Evolutionary conservation across 1,139 yeast species (phyloP).

Genomic region (Lodderomyces parapsilosis): DNA sequence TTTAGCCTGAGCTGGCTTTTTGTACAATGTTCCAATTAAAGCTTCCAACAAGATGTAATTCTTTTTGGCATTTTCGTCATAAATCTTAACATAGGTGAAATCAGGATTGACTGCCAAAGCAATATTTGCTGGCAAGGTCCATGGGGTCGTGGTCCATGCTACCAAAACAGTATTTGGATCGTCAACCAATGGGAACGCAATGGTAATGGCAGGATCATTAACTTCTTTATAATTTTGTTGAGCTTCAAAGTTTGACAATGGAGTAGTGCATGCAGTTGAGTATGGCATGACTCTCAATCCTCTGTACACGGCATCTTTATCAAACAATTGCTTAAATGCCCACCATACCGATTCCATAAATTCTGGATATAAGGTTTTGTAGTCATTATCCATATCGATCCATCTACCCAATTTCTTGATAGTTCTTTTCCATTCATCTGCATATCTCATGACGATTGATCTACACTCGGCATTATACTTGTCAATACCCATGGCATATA

Average conservation of each 20-base stretch:
- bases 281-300: conserved; percentile 98
- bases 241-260: conserved; percentile 95
- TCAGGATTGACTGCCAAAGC: conserved; percentile 90
- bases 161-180: conserved; percentile 82
- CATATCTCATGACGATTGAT: conserved; percentile 95
- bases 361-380: conserved; percentile 91
- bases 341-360: conserved; percentile 99
- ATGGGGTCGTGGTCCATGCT: conserved; percentile 99
- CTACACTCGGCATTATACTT: conserved; percentile 94
- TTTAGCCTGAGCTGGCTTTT: conserved; percentile 91
- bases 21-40: conserved; percentile 78
- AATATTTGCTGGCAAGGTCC: conserved; percentile 96
- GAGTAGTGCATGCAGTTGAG: conserved; percentile 96
- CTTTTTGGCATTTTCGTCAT: conserved; percentile 80
- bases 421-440: conserved; percentile 90
- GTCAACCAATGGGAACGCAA: conserved; percentile 79
- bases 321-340: conserved; percentile 88
- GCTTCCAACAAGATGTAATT: conserved; percentile 81
- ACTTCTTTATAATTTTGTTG: conserved; percentile 98
- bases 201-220: conserved; percentile 91
- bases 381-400: conserved; percentile 98
- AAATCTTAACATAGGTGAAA: conserved; percentile 87
- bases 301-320: conserved; percentile 85
- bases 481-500: conserved; percentile 88
- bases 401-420: conserved; percentile 96